phyloP scores from a whole-genome alignment of 169 alveolate genomes.

The Eimeria necatrix region DNA sequence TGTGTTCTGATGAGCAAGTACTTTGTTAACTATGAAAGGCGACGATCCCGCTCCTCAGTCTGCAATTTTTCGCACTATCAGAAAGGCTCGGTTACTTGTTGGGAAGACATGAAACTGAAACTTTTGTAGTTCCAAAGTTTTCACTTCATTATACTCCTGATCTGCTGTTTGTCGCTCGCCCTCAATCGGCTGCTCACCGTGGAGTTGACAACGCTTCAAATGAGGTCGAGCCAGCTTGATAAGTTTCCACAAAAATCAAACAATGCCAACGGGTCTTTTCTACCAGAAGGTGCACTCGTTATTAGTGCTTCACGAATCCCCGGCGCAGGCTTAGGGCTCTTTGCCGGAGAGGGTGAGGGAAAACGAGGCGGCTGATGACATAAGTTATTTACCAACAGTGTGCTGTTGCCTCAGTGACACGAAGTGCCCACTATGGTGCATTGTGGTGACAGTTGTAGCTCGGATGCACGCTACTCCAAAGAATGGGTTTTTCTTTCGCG shows the following conservation, averaged over 20 bases:
- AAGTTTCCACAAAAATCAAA: neutral
- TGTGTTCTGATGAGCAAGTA: no score
- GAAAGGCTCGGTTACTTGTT: no score
- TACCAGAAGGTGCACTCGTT: conserved; percentile 25
- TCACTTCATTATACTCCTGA: no score
- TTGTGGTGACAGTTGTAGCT: neutral
- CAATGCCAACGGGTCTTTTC: conserved; percentile 51
- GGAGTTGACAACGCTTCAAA: no score
- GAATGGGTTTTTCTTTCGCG: neutral
- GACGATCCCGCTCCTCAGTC: no score
- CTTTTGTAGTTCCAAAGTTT: no score
- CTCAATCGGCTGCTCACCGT: no score
- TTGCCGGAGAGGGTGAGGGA: conserved; percentile 15
- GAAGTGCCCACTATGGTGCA: neutral
- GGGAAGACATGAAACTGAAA: no score
- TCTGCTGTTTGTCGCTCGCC: no score
- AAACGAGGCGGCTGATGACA: neutral
- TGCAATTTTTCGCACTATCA: no score
- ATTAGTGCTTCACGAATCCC: neutral
- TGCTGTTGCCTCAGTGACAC: neutral
- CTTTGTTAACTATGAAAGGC: no score
- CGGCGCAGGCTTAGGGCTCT: conserved; percentile 65
- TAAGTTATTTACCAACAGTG: neutral
- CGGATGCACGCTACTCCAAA: neutral
- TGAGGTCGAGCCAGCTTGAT: no score